These are phyloP conservation scores for Metschnikowia aberdeeniae DNA, from an alignment of 805 yeast genomes.

Conservation along the genomic window DNA sequence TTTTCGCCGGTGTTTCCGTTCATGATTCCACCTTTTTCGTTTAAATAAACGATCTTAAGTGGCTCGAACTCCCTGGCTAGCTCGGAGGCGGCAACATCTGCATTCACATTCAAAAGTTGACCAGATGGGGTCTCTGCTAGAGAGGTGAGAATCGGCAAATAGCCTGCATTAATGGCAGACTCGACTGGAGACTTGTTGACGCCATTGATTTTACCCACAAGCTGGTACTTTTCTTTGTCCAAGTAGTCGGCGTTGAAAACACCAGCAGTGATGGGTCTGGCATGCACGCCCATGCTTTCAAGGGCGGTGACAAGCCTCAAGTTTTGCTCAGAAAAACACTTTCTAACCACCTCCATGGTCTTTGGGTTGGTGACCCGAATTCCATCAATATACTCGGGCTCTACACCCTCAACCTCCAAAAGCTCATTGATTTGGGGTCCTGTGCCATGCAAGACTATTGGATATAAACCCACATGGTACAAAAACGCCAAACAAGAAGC, in stretches of 20 bases:
- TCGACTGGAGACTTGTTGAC: slow-evolving; percentile 90
- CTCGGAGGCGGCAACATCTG: slow-evolving; percentile 99
- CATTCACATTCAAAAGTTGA: slow-evolving; percentile 94
- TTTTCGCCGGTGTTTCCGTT: slow-evolving; percentile 91
- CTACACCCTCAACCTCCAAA: slow-evolving; percentile 89
- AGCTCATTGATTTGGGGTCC: slow-evolving; percentile 98
- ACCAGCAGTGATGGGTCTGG: slow-evolving; percentile 98
- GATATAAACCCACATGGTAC: slow-evolving; percentile 96
- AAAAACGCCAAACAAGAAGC: slow-evolving; percentile 94
- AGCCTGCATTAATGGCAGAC: slow-evolving; percentile 93
- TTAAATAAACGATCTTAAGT: slow-evolving; percentile 89
- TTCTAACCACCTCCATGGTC: slow-evolving; percentile 95
- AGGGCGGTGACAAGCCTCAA: slow-evolving; percentile 91
- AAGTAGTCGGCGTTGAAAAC: slow-evolving; percentile 91
- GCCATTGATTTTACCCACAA: slow-evolving; percentile 84
- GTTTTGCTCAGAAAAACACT: slow-evolving; percentile 93
- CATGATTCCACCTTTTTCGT: slow-evolving; percentile 96
- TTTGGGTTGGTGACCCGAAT: slow-evolving; percentile 91
- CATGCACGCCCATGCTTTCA: slow-evolving; percentile 95
- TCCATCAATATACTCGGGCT: slow-evolving; percentile 94
- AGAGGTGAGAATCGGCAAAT: slow-evolving; percentile 92
- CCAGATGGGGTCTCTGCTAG: slow-evolving; percentile 96
- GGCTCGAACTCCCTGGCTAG: slow-evolving; percentile 96
- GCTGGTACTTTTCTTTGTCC: slow-evolving; percentile 83
- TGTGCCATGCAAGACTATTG: slow-evolving; percentile 95